Evolutionary conservation across 306 rosid species (phyloP).

Genomic region (Hippophae rhamnoides): DNA sequence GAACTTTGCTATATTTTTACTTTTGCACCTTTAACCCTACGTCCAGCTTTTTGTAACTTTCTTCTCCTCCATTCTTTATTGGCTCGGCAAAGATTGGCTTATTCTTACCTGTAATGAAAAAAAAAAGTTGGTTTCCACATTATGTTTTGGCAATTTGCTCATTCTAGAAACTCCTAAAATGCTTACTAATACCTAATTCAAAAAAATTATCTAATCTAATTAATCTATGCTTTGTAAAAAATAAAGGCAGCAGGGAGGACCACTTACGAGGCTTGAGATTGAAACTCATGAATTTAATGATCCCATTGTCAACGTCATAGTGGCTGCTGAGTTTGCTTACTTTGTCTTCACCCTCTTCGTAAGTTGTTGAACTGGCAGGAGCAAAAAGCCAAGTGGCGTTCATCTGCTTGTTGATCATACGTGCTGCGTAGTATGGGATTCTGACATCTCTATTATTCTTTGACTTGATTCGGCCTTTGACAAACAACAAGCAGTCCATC

Average conservation of each 20-base stretch:
- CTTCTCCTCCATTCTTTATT: conserved; percentile 17
- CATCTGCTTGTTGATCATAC: conserved; percentile 54
- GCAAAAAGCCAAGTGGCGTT: conserved; percentile 42
- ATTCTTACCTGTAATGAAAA: conserved; percentile 12
- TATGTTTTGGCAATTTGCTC: not conserved
- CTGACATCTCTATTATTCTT: conserved; percentile 14
- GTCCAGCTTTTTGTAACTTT: conserved; percentile 11
- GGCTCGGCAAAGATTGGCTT: conserved; percentile 3
- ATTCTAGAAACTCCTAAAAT: not conserved
- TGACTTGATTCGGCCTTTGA: conserved; percentile 20
- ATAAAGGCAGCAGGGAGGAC: no score
- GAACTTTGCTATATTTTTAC: not conserved
- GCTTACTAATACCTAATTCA: not conserved
- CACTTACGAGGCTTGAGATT: not conserved
- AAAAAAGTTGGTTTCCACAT: not conserved
- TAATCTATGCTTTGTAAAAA: no score
- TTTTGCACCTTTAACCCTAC: not conserved
- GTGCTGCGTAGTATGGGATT: conserved; percentile 40
- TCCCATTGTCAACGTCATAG: conserved; percentile 11
- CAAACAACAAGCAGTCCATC: conserved; percentile 50
- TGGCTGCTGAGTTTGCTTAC: conserved; percentile 4
- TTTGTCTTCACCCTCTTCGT: conserved; percentile 3
- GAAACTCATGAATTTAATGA: conserved; percentile 12
- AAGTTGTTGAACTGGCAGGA: conserved; percentile 18
- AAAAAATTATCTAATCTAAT: no score